Conservation (phyloP, 2,329 filamentous ascomycete genomes). For the Aspergillus caelatus region DNA sequence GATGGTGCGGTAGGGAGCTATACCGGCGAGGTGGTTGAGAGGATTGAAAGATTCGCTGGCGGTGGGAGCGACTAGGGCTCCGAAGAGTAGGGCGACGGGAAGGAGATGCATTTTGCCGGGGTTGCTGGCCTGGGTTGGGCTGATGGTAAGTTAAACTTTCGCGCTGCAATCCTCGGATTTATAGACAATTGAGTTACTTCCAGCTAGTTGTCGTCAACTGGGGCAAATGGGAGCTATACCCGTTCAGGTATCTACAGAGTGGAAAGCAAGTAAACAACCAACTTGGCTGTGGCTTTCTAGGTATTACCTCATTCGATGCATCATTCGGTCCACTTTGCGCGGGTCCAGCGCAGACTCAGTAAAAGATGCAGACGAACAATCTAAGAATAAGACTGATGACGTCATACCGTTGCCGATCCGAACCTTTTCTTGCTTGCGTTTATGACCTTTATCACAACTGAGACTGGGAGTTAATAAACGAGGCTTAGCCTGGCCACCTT, state of each 20-base stretch:
- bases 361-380: no score
- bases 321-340: neutral
- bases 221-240: no score
- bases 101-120: neutral
- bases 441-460: no score
- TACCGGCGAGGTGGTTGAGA: conserved; percentile 58
- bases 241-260: no score
- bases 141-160: neutral
- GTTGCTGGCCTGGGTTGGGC: neutral
- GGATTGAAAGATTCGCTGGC: conserved; percentile 49
- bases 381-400: neutral
- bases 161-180: neutral
- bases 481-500: no score
- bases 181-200: neutral
- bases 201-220: neutral
- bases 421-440: neutral
- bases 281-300: neutral
- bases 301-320: neutral
- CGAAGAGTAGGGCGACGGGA: neutral
- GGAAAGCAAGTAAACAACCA: neutral
- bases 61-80: neutral
- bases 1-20: conserved; percentile 61
- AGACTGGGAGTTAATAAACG: no score
- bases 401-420: neutral
- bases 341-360: no score